phyloP scores from a whole-genome alignment of 2,329 filamentous ascomycete genomes.

The Ophiostoma piceae region DNA sequence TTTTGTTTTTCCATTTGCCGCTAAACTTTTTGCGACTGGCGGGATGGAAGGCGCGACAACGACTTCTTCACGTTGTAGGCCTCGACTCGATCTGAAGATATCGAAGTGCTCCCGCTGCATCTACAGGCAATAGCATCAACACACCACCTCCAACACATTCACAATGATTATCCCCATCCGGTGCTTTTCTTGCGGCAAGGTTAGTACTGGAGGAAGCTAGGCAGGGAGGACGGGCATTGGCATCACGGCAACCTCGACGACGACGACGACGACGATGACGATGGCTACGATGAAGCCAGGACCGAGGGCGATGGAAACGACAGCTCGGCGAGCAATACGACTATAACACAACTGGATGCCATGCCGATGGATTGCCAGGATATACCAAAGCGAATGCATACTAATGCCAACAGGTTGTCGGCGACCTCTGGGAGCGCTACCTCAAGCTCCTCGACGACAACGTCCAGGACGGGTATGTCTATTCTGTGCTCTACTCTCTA shows the following conservation, averaged over 20 bases:
- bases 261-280: background rate
- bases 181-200: constrained; percentile 99
- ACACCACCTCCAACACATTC: background rate
- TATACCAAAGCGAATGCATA: background rate
- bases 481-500: background rate
- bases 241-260: background rate
- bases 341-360: background rate
- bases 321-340: no score
- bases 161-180: constrained; percentile 96
- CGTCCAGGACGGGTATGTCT: constrained; percentile 64
- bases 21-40: constrained; percentile 23
- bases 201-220: constrained; percentile 39
- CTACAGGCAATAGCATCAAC: background rate
- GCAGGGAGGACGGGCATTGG: background rate
- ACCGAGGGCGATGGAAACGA: no score
- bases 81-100: background rate
- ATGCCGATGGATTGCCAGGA: background rate
- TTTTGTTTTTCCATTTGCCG: constrained; percentile 24
- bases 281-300: background rate
- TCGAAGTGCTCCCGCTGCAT: no score
- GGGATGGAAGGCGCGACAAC: constrained; percentile 1
- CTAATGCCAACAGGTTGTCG: constrained; percentile 67
- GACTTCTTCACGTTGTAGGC: background rate
- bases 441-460: constrained; percentile 78
- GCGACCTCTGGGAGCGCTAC: constrained; percentile 96